Evolutionary conservation across 208 protist species (phyloP).

Genomic region (Crithidia fasciculata): DNA sequence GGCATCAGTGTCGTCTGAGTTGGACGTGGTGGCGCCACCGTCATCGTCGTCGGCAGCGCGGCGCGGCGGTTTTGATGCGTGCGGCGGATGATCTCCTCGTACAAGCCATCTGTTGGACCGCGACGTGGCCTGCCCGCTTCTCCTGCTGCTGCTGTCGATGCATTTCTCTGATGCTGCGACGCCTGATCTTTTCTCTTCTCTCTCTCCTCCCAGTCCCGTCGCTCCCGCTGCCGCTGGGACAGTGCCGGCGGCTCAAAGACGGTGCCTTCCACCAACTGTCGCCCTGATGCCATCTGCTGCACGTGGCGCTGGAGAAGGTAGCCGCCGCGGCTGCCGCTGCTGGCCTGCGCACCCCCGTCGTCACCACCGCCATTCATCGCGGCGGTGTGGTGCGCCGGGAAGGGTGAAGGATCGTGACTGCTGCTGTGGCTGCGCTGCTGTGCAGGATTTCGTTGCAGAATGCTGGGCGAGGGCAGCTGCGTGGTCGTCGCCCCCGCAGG

Average conservation of each 20-base stretch:
- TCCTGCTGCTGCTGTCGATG: neutral
- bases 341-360: neutral
- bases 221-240: constrained; percentile 5
- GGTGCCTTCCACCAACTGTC: constrained; percentile 33
- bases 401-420: constrained; percentile 1
- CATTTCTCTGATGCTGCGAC: neutral
- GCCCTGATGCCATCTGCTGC: constrained; percentile 51
- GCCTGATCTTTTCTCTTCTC: neutral
- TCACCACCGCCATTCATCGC: neutral
- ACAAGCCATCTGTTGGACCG: constrained; percentile 18
- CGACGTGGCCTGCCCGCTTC: constrained; percentile 2
- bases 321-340: constrained; percentile 5
- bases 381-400: constrained; percentile 21
- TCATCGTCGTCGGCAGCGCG: constrained; percentile 12
- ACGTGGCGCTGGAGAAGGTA: constrained; percentile 57
- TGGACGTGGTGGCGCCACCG: neutral
- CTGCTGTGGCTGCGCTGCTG: neutral
- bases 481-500: constrained; percentile 27
- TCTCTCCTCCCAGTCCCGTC: neutral
- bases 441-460: constrained; percentile 4
- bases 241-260: constrained; percentile 12
- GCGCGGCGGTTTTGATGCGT: constrained; percentile 26
- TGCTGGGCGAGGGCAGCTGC: constrained; percentile 27
- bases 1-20: neutral
- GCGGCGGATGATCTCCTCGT: constrained; percentile 25